Evolutionary conservation across 306 rosid species (phyloP).

Genomic region (Trifolium pratense): DNA sequence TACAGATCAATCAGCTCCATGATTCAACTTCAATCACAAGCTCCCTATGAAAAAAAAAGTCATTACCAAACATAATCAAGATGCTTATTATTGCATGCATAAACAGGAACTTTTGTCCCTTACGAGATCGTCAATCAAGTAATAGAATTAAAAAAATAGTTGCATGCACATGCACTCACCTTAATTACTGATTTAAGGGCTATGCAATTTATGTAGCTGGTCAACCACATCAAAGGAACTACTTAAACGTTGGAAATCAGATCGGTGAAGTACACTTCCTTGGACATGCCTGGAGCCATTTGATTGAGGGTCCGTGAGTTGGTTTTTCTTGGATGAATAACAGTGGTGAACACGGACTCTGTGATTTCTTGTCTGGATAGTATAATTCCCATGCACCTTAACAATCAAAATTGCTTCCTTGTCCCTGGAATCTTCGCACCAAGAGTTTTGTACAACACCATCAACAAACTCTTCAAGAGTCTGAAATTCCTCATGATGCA

Average conservation of each 20-base stretch:
- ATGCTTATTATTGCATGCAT: conserved; percentile 12
- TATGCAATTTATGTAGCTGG: conserved; percentile 62
- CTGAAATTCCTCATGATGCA: conserved; percentile 83
- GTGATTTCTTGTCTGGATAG: conserved; percentile 62
- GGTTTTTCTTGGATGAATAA: conserved; percentile 59
- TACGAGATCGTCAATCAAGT: neutral
- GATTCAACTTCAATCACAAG: conserved; percentile 33
- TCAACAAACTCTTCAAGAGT: conserved; percentile 82
- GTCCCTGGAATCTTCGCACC: conserved; percentile 95
- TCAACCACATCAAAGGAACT: conserved; percentile 74
- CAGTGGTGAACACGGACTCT: conserved; percentile 81
- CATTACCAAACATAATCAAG: conserved; percentile 35
- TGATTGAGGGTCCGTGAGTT: conserved; percentile 36
- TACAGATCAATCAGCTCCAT: conserved; percentile 44
- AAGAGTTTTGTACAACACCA: conserved; percentile 75
- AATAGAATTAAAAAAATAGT: conserved; percentile 4
- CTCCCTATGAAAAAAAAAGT: conserved; percentile 34
- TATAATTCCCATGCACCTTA: conserved; percentile 69
- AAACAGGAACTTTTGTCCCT: conserved; percentile 1
- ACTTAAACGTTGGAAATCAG: conserved; percentile 77
- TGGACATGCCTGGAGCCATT: conserved; percentile 56
- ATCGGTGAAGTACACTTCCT: conserved; percentile 73
- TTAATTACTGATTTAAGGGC: conserved; percentile 53
- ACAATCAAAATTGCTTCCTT: conserved; percentile 79
- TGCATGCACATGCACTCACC: conserved; percentile 39